These are phyloP conservation scores for Leccinum longicurvipes DNA, from an alignment of 768 basidiomycete species.

Conservation along the genomic window DNA sequence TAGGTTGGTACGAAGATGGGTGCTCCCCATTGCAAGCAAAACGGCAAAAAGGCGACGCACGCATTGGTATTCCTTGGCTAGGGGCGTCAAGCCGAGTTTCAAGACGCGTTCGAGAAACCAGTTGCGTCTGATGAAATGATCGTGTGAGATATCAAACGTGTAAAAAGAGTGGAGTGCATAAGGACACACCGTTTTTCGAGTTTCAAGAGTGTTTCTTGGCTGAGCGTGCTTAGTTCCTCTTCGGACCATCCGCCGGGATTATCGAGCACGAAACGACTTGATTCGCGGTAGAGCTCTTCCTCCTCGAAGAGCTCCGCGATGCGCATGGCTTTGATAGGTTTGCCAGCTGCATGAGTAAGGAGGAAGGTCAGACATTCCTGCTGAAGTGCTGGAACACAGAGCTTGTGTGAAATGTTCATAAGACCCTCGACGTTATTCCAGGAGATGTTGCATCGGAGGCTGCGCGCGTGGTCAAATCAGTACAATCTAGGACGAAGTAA, in stretches of 20 bases:
- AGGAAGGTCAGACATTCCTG: constrained; percentile 83
- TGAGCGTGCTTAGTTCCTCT: constrained; percentile 77
- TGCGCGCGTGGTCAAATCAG: constrained; percentile 27
- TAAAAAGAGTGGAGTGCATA: neutral
- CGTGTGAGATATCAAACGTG: neutral
- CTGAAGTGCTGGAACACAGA: constrained; percentile 79
- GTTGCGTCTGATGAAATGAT: constrained; percentile 57
- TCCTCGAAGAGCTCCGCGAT: constrained; percentile 90
- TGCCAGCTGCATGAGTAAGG: constrained; percentile 88
- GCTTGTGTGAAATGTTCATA: constrained; percentile 88
- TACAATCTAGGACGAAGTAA: constrained; percentile 1
- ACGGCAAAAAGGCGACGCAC: constrained; percentile 40
- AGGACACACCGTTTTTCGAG: constrained; percentile 75
- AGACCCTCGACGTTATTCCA: constrained; percentile 94
- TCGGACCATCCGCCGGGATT: constrained; percentile 86
- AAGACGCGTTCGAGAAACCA: constrained; percentile 96
- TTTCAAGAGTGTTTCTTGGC: constrained; percentile 79
- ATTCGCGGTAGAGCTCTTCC: constrained; percentile 86
- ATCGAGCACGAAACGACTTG: constrained; percentile 88
- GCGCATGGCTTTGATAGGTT: constrained; percentile 88
- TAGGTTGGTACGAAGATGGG: constrained; percentile 27
- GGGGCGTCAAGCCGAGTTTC: constrained; percentile 80
- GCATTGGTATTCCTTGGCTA: constrained; percentile 95
- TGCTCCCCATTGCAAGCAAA: neutral
- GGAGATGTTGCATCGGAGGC: constrained; percentile 86